Base-by-base conservation (phyloP, 495 filamentous ascomycete genomes). In the Aeminium ludgeri region DNA sequence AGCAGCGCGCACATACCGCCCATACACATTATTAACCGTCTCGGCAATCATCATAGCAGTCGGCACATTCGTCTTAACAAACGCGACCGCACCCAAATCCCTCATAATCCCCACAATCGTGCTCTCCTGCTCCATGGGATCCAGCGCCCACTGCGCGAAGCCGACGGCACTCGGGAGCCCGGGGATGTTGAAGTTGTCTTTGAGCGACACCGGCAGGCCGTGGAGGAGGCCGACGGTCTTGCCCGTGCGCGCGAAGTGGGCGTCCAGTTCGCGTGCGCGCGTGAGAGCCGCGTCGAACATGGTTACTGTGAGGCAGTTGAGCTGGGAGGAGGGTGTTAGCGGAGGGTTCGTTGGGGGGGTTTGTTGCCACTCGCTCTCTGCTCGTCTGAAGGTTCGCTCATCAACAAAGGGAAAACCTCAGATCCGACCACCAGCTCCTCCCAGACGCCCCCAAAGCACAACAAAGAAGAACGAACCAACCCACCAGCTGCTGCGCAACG, bases 231-330 rank as follows among this genome's bases (percentile, higher is more conserved):
- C 73, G 5, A 65, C 46, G 12, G 69, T 63, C 29, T 50, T 51
- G 11, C 56, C 56, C 18, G 52, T 49, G 6, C 37, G 17, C 5
- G 45, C 36, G 30, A 57, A 55, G 40, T 61, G 49, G 1, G 50
- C 51, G 20, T 84, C 81, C 1, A 82, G 68, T 12, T 57, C 50
- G 36, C 60, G 62, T 2, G 81, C 81, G 15, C 64, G 65, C 32
- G 60, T 51, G 6, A 85, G 59, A 10, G 76, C 79, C 10, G 64
- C 59, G 10, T 71, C 62, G 54, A 81, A 81, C 47, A 76, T 69
- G 1, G 71, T 62, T 33, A 82, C 78, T 20, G 72, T 72, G 15
- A 82, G 52, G 48, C 73, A 75, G 43, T 67, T 77, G 12, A 60
- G 63, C 65, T 72, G 13, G 13, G 10, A 10, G 23, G 17, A 25